Base-by-base conservation (phyloP, 345 rosid genomes). In the Sonneratia alba region DNA sequence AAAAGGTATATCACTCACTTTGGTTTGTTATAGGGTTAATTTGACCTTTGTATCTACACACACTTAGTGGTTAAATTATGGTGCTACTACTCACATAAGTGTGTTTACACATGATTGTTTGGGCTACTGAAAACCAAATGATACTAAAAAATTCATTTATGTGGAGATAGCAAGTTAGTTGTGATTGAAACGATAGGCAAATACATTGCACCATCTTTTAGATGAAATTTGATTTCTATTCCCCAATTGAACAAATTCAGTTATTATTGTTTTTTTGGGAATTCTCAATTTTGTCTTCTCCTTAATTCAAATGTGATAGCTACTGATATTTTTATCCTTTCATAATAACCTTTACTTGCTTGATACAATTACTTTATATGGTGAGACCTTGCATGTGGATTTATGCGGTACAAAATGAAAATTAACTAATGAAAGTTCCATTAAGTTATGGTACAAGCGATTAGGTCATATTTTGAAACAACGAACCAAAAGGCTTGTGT, bases 221-320 rank as follows among this genome's bases (percentile, higher is more conserved):
- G 64, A 24, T 32, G 51, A 48, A 73, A 38, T 27, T 72, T 72
- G 42, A 21, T 63, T 67, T 37, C 68, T 63, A 63, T 73, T 73
- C 36, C 67, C n/a, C 24, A 7, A 3, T 73, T 73, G 76, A 71
- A 68, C 71, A 73, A 68, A 73, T 72, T 5, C 4, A n/a, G 47
- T 22, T 72, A 67, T 67, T 65, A 27, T 51, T 67, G 65, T 68
- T 74, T 70, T 47, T 75, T 75, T 53, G 32, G 70, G 64, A 69
- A 74, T 74, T 34, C 38, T 43, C 43, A 61, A 12, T 59, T 74
- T 47, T 56, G 36, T 42, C 19, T 74, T 3, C 47, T 45, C 63
- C 57, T 0, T 19, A 6, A 10, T 36, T 57, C 69, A 36, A 57
- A 62, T 57, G 4, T n/a, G 27, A 12, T 36, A n/a, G 21, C 53